Conservation (phyloP, 2,329 filamentous ascomycete species). For the Xylariaceae sp. region DNA sequence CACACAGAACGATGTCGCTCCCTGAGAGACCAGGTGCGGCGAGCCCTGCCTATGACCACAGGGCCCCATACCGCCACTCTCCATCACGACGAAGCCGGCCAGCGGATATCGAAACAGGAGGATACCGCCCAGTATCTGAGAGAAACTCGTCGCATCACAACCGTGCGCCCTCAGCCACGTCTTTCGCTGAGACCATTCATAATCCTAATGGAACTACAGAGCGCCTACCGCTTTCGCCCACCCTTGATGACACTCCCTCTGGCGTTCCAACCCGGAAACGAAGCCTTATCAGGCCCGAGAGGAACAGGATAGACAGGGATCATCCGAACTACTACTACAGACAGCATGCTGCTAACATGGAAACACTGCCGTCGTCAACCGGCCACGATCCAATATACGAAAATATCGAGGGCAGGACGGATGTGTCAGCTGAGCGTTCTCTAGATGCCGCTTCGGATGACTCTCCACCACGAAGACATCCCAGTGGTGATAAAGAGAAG, state of each 20-base stretch:
- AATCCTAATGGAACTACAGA: constrained; percentile 54
- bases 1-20: constrained; percentile 52
- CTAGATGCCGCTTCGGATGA: constrained; percentile 43
- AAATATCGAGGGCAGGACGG: constrained; percentile 63
- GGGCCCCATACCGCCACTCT: constrained; percentile 63
- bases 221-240: constrained; percentile 49
- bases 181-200: constrained; percentile 53
- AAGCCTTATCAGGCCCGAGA: constrained; percentile 84
- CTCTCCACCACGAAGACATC: constrained; percentile 34
- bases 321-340: constrained; percentile 96
- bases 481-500: constrained; percentile 33
- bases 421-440: constrained; percentile 44
- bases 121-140: constrained; percentile 40
- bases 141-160: constrained; percentile 40
- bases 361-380: constrained; percentile 82
- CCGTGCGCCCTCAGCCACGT: constrained; percentile 54
- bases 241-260: constrained; percentile 29
- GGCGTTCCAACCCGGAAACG: constrained; percentile 60
- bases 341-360: constrained; percentile 91
- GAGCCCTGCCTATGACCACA: constrained; percentile 56
- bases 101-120: constrained; percentile 66
- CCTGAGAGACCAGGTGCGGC: constrained; percentile 59
- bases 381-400: constrained; percentile 87
- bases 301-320: constrained; percentile 76
- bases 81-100: constrained; percentile 61